Conservation (phyloP, 306 rosid species). For the Medicago ruthenica region DNA sequence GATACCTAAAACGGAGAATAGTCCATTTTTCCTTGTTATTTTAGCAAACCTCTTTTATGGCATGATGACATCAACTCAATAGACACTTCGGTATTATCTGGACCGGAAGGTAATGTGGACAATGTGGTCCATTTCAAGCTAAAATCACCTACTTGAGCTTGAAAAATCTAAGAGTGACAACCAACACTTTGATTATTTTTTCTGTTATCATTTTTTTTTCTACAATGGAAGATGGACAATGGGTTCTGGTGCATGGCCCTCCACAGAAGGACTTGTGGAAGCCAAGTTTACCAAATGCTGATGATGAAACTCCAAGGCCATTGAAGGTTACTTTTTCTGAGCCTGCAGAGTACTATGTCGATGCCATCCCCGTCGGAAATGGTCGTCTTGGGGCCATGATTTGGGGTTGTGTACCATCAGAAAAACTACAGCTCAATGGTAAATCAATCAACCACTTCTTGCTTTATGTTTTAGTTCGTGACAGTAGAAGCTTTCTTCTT, state of each 20-base stretch:
- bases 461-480: background rate
- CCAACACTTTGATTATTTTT: background rate
- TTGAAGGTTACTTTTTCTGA: slow-evolving; percentile 69
- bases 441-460: background rate
- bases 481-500: background rate
- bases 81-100: background rate
- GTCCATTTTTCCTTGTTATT: background rate
- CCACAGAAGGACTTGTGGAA: too few relatives aligned
- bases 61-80: background rate
- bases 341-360: slow-evolving; percentile 79
- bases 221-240: slow-evolving; percentile 56
- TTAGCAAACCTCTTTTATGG: background rate
- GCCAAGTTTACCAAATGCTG: slow-evolving; percentile 40
- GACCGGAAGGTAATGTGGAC: background rate
- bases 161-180: background rate
- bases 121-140: slow-evolving; percentile 18
- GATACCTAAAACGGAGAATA: background rate
- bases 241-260: slow-evolving; percentile 54
- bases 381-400: slow-evolving; percentile 95
- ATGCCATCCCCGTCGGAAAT: slow-evolving; percentile 91
- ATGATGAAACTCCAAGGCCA: slow-evolving; percentile 50
- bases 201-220: background rate
- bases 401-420: slow-evolving; percentile 80
- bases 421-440: slow-evolving; percentile 87
- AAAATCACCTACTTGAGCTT: background rate